Percentiles rank a stretch among this genome's conserved stretches.
phyloP scores from a whole-genome alignment of 305 asterid genomes.

The Fraxinus xanthoxyloides region DNA sequence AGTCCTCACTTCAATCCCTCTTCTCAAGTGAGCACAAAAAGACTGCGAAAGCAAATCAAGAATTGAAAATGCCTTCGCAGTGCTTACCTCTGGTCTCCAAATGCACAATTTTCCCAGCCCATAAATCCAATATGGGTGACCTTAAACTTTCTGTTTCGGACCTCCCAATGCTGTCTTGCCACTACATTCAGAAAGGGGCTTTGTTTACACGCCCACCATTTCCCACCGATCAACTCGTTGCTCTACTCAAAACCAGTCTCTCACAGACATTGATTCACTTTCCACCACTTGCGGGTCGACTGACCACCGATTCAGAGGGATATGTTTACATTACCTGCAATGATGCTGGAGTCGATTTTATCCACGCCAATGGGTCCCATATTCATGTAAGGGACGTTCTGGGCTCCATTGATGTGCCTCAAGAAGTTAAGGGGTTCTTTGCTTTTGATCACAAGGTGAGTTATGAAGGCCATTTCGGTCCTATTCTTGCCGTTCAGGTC shows the following conservation, averaged over 20 bases:
- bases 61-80: background rate
- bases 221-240: background rate
- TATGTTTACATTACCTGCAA: constrained; percentile 19
- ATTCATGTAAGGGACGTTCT: constrained; percentile 3
- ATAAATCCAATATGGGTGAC: constrained; percentile 1
- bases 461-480: constrained; percentile 30
- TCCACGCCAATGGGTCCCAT: constrained; percentile 11
- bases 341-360: constrained; percentile 22
- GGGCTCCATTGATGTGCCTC: constrained; percentile 10
- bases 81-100: constrained; percentile 6
- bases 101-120: constrained; percentile 13
- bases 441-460: constrained; percentile 23
- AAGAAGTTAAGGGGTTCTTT: constrained; percentile 17
- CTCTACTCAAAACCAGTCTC: constrained; percentile 13
- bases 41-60: background rate
- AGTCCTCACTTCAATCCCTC: background rate
- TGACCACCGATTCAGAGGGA: constrained; percentile 9
- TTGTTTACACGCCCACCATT: constrained; percentile 18
- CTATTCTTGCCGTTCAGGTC: constrained; percentile 32
- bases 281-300: constrained; percentile 18
- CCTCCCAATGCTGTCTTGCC: constrained; percentile 28
- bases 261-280: constrained; percentile 20
- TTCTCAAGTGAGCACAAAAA: background rate
- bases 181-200: constrained; percentile 21
- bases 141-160: constrained; percentile 26